Evolutionary conservation across 1,284 basidiomycete genomes (phyloP).

Genomic region (Stygiomarasmius scandens): DNA sequence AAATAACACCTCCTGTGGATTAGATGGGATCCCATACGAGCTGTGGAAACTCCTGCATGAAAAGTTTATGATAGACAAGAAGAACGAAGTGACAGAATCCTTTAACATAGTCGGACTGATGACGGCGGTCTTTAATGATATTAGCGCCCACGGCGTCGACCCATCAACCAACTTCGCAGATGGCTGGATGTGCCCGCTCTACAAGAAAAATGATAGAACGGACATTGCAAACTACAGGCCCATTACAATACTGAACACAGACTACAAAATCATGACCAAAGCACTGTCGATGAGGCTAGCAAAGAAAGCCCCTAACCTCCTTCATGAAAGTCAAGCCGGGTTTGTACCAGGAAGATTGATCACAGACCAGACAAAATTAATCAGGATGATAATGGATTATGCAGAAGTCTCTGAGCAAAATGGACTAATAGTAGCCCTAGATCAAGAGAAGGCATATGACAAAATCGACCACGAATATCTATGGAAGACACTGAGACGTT

Average conservation of each 20-base stretch:
- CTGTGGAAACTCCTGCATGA: constrained; percentile 1
- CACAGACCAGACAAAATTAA: constrained; percentile 19
- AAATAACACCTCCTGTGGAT: constrained; percentile 23
- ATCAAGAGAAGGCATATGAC: constrained; percentile 29
- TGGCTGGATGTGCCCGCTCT: constrained; percentile 36
- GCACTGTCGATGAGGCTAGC: constrained; percentile 13
- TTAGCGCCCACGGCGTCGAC: constrained; percentile 25
- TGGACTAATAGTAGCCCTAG: constrained; percentile 19
- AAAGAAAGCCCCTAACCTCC: constrained; percentile 6
- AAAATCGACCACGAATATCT: constrained; percentile 32
- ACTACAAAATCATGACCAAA: constrained; percentile 14
- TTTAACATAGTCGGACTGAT: constrained; percentile 16
- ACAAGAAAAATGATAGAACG: constrained; percentile 14
- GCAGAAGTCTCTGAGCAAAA: constrained; percentile 19
- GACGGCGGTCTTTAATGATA: constrained; percentile 26
- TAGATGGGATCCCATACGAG: neutral
- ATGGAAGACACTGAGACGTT: constrained; percentile 28
- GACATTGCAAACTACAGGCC: constrained; percentile 11
- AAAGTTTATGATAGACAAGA: constrained; percentile 3
- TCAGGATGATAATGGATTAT: constrained; percentile 16
- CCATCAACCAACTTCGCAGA: constrained; percentile 22
- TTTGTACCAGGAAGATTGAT: constrained; percentile 22
- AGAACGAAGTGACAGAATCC: constrained; percentile 16
- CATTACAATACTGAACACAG: constrained; percentile 16
- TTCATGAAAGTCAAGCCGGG: constrained; percentile 21